Percentiles rank a stretch among this genome's conserved stretches.
These are phyloP conservation scores for Coniella lustricola DNA, from an alignment of 2,329 filamentous ascomycete species.

Conservation along the genomic window DNA sequence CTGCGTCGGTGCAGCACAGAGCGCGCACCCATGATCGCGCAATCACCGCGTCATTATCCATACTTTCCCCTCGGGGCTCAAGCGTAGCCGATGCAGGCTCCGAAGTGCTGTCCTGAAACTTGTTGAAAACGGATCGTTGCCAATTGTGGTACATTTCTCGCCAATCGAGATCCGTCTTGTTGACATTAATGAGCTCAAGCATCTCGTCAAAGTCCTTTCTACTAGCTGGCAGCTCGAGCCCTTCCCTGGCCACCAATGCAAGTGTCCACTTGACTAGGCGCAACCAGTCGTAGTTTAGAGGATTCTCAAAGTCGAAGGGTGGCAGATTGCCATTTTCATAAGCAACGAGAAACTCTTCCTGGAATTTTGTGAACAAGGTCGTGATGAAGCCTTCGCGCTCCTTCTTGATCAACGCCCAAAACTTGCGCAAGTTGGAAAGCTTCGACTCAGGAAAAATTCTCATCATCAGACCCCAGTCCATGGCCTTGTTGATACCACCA, in stretches of 20 bases:
- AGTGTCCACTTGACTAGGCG: constrained; percentile 60
- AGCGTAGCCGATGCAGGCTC: constrained; percentile 36
- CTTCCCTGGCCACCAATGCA: constrained; percentile 39
- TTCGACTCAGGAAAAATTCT: constrained; percentile 48
- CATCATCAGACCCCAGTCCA: constrained; percentile 55
- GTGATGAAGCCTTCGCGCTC: constrained; percentile 47
- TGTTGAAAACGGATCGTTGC: constrained; percentile 48
- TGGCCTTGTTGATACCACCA: constrained; percentile 51
- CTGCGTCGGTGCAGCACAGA: constrained; percentile 46
- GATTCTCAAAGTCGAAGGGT: constrained; percentile 55
- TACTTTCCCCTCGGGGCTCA: constrained; percentile 7
- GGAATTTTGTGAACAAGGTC: constrained; percentile 55
- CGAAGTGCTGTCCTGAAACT: constrained; percentile 47
- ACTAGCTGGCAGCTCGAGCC: constrained; percentile 41
- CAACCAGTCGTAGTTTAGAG: constrained; percentile 62
- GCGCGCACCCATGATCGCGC: constrained; percentile 55
- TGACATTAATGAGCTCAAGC: constrained; percentile 25
- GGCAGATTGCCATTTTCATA: constrained; percentile 58
- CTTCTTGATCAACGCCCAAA: constrained; percentile 47
- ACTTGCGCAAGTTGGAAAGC: constrained; percentile 43
- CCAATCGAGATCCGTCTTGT: constrained; percentile 38
- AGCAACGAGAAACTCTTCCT: constrained; percentile 56
- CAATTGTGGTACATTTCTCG: constrained; percentile 50
- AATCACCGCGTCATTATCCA: constrained; percentile 23
- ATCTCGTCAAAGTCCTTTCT: constrained; percentile 32